Evolutionary conservation across 1,284 basidiomycete genomes (phyloP), one percentile per base, ranked within the genome.

Genomic region (Pholiota adiposa): DNA sequence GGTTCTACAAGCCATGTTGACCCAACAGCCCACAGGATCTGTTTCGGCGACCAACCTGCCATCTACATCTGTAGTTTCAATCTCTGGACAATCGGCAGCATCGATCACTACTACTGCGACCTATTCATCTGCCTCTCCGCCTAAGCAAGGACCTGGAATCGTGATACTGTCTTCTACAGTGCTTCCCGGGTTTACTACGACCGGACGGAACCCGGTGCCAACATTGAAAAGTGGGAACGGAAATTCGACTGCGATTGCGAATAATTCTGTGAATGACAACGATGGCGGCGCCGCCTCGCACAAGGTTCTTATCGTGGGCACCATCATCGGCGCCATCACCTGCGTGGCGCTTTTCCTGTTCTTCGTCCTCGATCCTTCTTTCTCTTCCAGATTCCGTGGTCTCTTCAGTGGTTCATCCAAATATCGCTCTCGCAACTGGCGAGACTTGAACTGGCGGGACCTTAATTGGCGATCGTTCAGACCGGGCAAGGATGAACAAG

Each of bases 321-420:
- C 63, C 18, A 59, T 67, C 19, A 58, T 70, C 27, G 66, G 61
- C 19, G 63, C 60, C 16, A 59, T 72, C 8, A 27, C 67, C 23
- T 54, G 66, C 34, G 56, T 70, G 27, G 62, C 65, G 3, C 36
- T 67, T 8, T 63, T 60, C 38, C 52, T 67, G 18, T 68, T 67
- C 58, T 49, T 72, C 19, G 40, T 70, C 18, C 54, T 70, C 38
- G 62, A 65, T 40, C 67, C 67, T n/a, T 59, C 60, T 4, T 55
- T 65, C 21, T 60, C 59, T 23, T 36, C 58, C 4, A 50, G 49
- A 8, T 34, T 61, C 31, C 64, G 60, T 38, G 49, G 58, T 6
- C 25, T 56, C 16, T 54, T 33, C 33, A 12, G 36, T 16, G 14
- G 36, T 38, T 4, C 14, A 4, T 38, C 14, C 16, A 51, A 12